These are phyloP conservation scores for Tetracladium setigerum DNA, from an alignment of 495 filamentous ascomycete species.

Conservation along the genomic window DNA sequence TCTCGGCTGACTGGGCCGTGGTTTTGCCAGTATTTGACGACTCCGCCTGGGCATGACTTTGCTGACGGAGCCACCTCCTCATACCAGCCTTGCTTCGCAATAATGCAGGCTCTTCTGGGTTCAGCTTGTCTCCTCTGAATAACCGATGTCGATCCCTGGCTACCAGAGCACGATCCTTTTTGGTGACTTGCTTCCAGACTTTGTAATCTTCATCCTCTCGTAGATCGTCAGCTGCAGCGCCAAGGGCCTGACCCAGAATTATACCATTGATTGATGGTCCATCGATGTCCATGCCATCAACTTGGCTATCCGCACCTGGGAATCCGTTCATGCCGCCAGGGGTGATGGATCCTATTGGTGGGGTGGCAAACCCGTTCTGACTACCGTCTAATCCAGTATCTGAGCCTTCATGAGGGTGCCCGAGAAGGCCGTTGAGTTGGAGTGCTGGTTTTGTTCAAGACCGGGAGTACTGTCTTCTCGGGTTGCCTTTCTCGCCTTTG, in stretches of 20 bases:
- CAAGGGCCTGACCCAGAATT: slow-evolving; percentile 42
- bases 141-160: slow-evolving; percentile 74
- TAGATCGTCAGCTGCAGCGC: slow-evolving; percentile 43
- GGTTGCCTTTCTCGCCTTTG: slow-evolving; percentile 72
- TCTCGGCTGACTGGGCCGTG: slow-evolving; percentile 48
- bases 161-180: slow-evolving; percentile 86
- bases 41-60: slow-evolving; percentile 49
- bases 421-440: slow-evolving; percentile 44
- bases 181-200: slow-evolving; percentile 97
- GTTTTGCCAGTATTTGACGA: slow-evolving; percentile 38
- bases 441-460: slow-evolving; percentile 48
- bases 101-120: slow-evolving; percentile 79
- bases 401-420: slow-evolving; percentile 41
- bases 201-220: slow-evolving; percentile 84
- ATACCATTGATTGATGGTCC: slow-evolving; percentile 57
- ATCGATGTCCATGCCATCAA: slow-evolving; percentile 78
- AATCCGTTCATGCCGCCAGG: slow-evolving; percentile 67
- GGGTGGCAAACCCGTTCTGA: slow-evolving; percentile 77
- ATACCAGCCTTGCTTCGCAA: slow-evolving; percentile 60
- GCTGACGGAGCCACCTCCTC: slow-evolving; percentile 69
- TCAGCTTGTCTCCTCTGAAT: slow-evolving; percentile 76
- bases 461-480: slow-evolving; percentile 77
- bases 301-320: slow-evolving; percentile 57
- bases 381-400: slow-evolving; percentile 51
- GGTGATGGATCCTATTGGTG: slow-evolving; percentile 70